Percentiles rank a stretch among this genome's conserved stretches.
These are phyloP conservation scores for Mycena albidolilacea DNA, from an alignment of 768 basidiomycete species.

Conservation along the genomic window DNA sequence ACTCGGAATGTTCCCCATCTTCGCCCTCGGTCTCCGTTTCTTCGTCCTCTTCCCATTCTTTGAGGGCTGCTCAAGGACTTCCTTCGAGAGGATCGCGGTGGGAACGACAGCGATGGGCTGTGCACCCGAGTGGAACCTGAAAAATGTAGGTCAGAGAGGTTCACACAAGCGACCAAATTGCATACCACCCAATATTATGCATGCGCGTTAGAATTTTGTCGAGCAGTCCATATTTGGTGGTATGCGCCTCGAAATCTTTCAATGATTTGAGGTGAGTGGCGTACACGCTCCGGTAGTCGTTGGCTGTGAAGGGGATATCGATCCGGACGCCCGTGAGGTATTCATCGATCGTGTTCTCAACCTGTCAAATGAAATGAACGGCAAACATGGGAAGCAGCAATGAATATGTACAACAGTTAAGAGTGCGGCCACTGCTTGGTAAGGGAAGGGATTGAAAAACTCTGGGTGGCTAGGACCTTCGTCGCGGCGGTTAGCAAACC, in stretches of 20 bases:
- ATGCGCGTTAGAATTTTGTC: conserved; percentile 1
- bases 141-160: neutral
- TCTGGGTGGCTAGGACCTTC: conserved; percentile 39
- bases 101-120: neutral
- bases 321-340: conserved; percentile 34
- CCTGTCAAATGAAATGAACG: neutral
- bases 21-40: too few relatives aligned
- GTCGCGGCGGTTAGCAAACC: conserved; percentile 41
- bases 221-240: neutral
- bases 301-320: conserved; percentile 34
- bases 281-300: conserved; percentile 34
- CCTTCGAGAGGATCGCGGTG: neutral
- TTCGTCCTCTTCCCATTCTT: neutral
- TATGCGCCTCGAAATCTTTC: neutral
- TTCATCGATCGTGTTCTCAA: conserved; percentile 39
- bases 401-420: conserved; percentile 28
- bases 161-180: too few relatives aligned
- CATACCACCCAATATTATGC: conserved; percentile 14
- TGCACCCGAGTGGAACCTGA: conserved; percentile 22
- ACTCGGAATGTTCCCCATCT: too few relatives aligned
- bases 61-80: neutral
- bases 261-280: conserved; percentile 17
- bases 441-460: conserved; percentile 39
- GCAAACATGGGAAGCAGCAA: neutral
- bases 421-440: conserved; percentile 3